Conservation (phyloP, 1,284 basidiomycete genomes). For the Malassezia furfur region DNA sequence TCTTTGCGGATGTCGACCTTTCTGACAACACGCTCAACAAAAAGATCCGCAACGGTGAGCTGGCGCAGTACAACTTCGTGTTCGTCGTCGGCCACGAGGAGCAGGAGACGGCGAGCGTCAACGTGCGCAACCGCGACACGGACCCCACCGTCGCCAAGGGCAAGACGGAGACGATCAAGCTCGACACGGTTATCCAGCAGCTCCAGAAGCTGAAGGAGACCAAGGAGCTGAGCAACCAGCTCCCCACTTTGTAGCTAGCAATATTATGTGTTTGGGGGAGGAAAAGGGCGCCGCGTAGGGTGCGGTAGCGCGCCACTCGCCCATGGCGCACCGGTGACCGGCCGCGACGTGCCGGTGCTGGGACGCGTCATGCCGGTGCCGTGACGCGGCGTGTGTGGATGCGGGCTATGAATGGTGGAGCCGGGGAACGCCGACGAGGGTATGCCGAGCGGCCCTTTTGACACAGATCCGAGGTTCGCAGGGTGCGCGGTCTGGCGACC, state of each 20-base stretch:
- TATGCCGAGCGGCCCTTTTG: too few relatives aligned
- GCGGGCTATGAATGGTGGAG: too few relatives aligned
- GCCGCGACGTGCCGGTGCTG: too few relatives aligned
- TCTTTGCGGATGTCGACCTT: constrained; percentile 87
- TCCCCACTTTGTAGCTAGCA: constrained; percentile 7
- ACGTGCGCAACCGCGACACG: constrained; percentile 66
- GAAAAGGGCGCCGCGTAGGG: too few relatives aligned
- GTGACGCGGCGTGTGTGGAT: not conserved
- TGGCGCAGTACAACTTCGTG: constrained; percentile 75
- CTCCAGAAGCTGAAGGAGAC: constrained; percentile 31
- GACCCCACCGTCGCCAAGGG: constrained; percentile 30
- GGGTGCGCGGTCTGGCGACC: too few relatives aligned
- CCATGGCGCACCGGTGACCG: too few relatives aligned
- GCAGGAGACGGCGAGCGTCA: constrained; percentile 71
- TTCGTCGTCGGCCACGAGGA: constrained; percentile 93
- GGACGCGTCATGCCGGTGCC: too few relatives aligned
- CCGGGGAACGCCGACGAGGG: too few relatives aligned
- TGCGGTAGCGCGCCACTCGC: too few relatives aligned
- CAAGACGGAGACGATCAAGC: constrained; percentile 39
- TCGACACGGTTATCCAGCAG: constrained; percentile 27
- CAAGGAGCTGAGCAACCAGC: constrained; percentile 32
- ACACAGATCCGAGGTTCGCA: too few relatives aligned
- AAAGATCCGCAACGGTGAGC: constrained; percentile 60
- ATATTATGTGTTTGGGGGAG: not conserved
- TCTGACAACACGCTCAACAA: constrained; percentile 85